Percentiles rank a stretch among this genome's conserved stretches.
These are phyloP conservation scores for Trametes punicea DNA, from an alignment of 768 basidiomycete species.

Conservation along the genomic window DNA sequence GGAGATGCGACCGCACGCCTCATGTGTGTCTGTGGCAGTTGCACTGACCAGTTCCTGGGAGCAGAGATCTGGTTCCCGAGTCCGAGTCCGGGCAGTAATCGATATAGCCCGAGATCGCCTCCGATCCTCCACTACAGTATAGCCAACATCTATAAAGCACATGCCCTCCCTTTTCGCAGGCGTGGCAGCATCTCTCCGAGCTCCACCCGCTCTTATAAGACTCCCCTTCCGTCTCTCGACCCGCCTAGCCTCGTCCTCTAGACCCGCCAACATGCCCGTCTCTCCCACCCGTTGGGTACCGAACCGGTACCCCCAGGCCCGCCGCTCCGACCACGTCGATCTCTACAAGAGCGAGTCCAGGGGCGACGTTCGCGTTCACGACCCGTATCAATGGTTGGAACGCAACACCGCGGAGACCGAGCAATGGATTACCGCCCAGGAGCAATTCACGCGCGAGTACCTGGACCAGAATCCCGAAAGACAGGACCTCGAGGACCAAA, in stretches of 20 bases:
- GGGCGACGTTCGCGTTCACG: conserved; percentile 60
- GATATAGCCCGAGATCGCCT: conserved; percentile 17
- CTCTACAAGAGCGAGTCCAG: conserved; percentile 60
- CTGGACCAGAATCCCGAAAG: conserved; percentile 64
- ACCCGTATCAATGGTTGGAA: conserved; percentile 79
- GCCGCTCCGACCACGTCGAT: conserved; percentile 65
- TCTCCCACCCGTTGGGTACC: conserved; percentile 50
- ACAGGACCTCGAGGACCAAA: conserved; percentile 52
- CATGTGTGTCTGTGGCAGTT: background rate
- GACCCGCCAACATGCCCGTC: conserved; percentile 21
- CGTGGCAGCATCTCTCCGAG: conserved; percentile 21
- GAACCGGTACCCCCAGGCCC: conserved; percentile 59
- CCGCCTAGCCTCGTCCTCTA: conserved; percentile 14
- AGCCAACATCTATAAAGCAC: conserved; percentile 22
- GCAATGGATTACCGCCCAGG: conserved; percentile 60
- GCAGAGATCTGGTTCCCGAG: conserved; percentile 11
- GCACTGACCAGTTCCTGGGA: conserved; percentile 13
- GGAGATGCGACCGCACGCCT: background rate
- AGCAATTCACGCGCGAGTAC: conserved; percentile 52
- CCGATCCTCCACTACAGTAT: conserved; percentile 11
- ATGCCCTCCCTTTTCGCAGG: conserved; percentile 14
- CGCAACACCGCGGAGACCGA: conserved; percentile 60
- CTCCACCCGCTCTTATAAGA: conserved; percentile 22
- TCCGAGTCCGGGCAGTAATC: conserved; percentile 4
- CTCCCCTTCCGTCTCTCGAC: conserved; percentile 6